Evolutionary conservation across 192 early-diverging fungal genomes (phyloP).

Genomic region (Gigaspora rosea): DNA sequence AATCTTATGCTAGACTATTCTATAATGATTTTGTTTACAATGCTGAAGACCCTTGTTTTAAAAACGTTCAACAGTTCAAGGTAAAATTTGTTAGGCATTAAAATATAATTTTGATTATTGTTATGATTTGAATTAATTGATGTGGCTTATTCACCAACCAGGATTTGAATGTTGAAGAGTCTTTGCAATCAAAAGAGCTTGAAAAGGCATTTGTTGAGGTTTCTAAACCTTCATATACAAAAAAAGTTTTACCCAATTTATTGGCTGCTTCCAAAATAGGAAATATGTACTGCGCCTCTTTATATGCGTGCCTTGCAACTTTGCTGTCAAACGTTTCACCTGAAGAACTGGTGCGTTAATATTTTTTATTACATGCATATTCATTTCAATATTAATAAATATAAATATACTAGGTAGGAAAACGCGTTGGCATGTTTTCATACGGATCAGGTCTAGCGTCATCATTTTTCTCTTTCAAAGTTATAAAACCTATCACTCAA

Average conservation of each 20-base stretch:
- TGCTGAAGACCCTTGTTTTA: slow-evolving; percentile 63
- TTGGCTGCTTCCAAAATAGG: slow-evolving; percentile 88
- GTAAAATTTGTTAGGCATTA: slow-evolving; percentile 27
- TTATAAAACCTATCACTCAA: slow-evolving; percentile 61
- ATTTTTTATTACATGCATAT: not conserved
- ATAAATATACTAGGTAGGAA: slow-evolving; percentile 55
- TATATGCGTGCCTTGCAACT: slow-evolving; percentile 71
- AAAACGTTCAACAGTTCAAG: slow-evolving; percentile 54
- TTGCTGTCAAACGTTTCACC: slow-evolving; percentile 74
- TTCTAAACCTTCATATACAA: slow-evolving; percentile 72
- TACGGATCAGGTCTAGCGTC: slow-evolving; percentile 97
- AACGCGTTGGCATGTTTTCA: slow-evolving; percentile 88
- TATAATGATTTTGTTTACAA: slow-evolving; percentile 92
- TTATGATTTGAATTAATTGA: slow-evolving; percentile 21
- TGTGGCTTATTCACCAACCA: slow-evolving; percentile 29
- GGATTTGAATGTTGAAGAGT: slow-evolving; percentile 64
- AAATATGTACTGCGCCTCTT: slow-evolving; percentile 83
- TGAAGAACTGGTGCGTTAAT: slow-evolving; percentile 54
- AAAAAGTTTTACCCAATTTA: slow-evolving; percentile 78
- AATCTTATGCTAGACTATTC: slow-evolving; percentile 86
- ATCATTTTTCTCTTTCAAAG: slow-evolving; percentile 90
- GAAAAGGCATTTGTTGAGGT: slow-evolving; percentile 89
- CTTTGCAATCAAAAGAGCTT: slow-evolving; percentile 83
- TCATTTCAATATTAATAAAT: not conserved
- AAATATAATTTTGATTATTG: not conserved